Conservation (phyloP, 1,284 basidiomycete species). For the Sanghuangporus baumii region DNA sequence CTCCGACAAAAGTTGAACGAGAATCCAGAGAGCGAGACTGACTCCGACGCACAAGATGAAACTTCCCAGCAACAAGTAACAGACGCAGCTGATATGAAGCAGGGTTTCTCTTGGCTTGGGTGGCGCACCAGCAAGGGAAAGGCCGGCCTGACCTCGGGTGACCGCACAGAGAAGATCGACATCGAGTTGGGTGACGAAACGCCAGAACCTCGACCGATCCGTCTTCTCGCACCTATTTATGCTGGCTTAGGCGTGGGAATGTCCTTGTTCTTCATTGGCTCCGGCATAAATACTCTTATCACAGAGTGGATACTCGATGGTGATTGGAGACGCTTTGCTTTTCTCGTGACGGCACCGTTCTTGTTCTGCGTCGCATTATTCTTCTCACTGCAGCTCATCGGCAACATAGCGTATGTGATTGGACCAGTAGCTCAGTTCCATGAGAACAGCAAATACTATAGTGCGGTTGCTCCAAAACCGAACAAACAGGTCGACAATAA, state of each 20-base stretch:
- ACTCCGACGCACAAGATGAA: neutral
- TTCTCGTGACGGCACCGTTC: conserved; percentile 59
- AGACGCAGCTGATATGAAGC: conserved; percentile 5
- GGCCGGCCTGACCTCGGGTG: conserved; percentile 25
- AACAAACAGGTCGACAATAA: conserved; percentile 52
- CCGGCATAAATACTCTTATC: conserved; percentile 50
- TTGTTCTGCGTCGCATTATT: conserved; percentile 70
- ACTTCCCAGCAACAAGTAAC: neutral
- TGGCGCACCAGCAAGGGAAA: conserved; percentile 12
- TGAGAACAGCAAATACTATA: conserved; percentile 70
- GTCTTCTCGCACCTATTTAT: conserved; percentile 76
- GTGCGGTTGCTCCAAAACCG: conserved; percentile 48
- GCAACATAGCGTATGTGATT: conserved; percentile 48
- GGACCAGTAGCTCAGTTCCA: conserved; percentile 73
- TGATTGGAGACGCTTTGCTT: conserved; percentile 53
- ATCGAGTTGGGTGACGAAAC: conserved; percentile 44
- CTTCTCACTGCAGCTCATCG: conserved; percentile 57
- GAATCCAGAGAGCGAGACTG: neutral
- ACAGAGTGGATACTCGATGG: conserved; percentile 66
- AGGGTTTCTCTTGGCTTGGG: conserved; percentile 13
- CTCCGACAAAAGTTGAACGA: neutral
- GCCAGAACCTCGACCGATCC: conserved; percentile 47
- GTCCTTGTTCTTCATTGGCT: conserved; percentile 57
- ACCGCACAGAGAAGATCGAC: conserved; percentile 32
- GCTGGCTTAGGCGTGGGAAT: conserved; percentile 64